Base-by-base conservation (phyloP, 2,329 filamentous ascomycete genomes). In the Phoma sp. region DNA sequence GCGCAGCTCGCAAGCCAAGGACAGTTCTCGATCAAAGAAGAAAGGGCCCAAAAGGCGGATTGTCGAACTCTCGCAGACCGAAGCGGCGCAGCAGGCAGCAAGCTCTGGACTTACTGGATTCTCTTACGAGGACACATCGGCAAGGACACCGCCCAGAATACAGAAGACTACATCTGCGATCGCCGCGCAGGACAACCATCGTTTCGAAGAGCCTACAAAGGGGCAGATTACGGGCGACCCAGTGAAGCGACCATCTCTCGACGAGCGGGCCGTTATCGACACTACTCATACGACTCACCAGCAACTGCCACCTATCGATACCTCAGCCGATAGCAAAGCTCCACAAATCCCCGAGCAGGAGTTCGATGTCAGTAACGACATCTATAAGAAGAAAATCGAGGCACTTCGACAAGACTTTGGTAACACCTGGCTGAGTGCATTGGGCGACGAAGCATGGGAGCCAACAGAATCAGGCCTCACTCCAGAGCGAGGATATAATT, bases 311-410 rank as follows among this genome's bases (percentile, higher is more conserved):
- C 68, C 66, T 8, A 62, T 75, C 30, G 68, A 74, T 39, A 74
- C 70, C 1, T 60, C 62, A 2, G 46, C 71, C 14, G 51, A 60
- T 10, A 49, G 56, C 48, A 69, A 65, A 43, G 51, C 58, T 5
- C 43, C 57, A 0, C 55, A 60, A 29, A 35, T 52, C 23, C 50
- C 40, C 24, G 47, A 39, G 44, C 55, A 57, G 56, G 82, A 89
- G 54, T 90, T 87, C 83, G 86, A 86, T 55, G 78, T 85, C 38
- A 84, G 85, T 54, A 89, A 89, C 48, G 90, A 95, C 67, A 79
- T 90, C 7, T 98, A 96, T 75, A 86, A 89, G 52, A 90, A 90
- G 72, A 95, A 95, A 74, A 89, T 98, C 49, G 92, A 96, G 74
- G 87, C 89, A 3, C 78, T 97, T 48, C 88, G 92, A 57, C 89